A percentile compares a stretch with the other conserved stretches of the same genome.
Evolutionary conservation across 208 protist species (phyloP).

Genomic region (Trypanosoma rangeli): DNA sequence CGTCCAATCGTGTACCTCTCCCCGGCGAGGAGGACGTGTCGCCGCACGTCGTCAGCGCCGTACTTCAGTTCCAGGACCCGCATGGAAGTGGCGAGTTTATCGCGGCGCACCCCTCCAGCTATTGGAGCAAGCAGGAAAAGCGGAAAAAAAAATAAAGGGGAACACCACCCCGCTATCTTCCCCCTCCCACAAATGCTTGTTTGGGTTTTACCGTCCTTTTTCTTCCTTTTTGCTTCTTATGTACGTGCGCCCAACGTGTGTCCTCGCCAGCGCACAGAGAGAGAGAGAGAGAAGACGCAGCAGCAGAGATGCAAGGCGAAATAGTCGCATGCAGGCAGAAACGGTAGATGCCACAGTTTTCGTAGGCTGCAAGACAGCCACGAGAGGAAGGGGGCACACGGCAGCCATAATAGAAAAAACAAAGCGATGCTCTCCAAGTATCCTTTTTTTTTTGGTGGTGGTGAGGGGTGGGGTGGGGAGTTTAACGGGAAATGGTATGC

Average conservation of each 20-base stretch:
- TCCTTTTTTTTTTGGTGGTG: background rate
- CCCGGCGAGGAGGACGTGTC: constrained; percentile 57
- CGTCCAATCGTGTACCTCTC: constrained; percentile 67
- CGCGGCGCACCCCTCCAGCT: too few relatives aligned
- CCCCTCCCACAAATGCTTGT: background rate
- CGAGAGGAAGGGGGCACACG: constrained; percentile 5
- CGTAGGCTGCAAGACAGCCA: background rate
- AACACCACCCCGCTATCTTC: too few relatives aligned
- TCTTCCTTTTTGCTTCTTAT: background rate
- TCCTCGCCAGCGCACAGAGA: background rate
- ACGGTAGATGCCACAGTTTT: too few relatives aligned
- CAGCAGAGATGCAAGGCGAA: background rate
- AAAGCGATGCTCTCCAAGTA: background rate
- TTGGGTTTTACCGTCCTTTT: background rate
- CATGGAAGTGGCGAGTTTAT: too few relatives aligned
- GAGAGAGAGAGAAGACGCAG: too few relatives aligned
- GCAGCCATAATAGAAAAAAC: background rate
- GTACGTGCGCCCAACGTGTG: background rate
- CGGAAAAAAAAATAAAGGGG: too few relatives aligned
- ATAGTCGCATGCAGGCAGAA: background rate
- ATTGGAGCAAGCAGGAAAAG: too few relatives aligned
- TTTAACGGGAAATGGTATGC: too few relatives aligned
- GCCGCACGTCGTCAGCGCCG: constrained; percentile 60
- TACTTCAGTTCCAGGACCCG: constrained; percentile 69
- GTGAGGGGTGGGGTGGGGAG: too few relatives aligned